These are phyloP conservation scores for Apiospora koreana DNA, from an alignment of 2,329 filamentous ascomycete species.

Conservation along the genomic window DNA sequence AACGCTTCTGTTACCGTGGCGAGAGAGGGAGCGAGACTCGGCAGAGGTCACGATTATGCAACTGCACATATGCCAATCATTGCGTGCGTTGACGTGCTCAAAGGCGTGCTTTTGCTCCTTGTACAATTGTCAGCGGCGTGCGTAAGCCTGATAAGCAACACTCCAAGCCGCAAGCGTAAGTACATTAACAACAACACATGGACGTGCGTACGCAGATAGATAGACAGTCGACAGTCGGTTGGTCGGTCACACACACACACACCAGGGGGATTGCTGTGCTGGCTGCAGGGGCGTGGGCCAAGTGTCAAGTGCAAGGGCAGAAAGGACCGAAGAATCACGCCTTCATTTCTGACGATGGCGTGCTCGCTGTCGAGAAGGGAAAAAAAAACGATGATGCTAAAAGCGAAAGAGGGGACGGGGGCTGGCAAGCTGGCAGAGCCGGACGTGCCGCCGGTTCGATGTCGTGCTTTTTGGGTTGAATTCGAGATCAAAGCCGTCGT, in stretches of 20 bases:
- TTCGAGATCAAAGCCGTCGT: slow-evolving; percentile 8
- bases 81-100: not conserved
- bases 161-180: not conserved
- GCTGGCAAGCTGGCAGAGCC: not conserved
- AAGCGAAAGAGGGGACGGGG: slow-evolving; percentile 6
- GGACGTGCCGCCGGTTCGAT: slow-evolving; percentile 8
- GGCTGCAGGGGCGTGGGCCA: slow-evolving; percentile 4
- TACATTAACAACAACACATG: not conserved
- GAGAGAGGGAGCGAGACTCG: not conserved
- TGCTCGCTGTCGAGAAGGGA: slow-evolving; percentile 8
- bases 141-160: not conserved
- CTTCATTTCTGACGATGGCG: slow-evolving; percentile 15
- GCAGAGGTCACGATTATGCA: not conserved
- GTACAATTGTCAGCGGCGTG: not conserved
- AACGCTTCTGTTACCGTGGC: not conserved
- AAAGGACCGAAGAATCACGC: slow-evolving; percentile 9
- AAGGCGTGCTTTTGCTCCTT: not conserved
- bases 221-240: not conserved
- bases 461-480: slow-evolving; percentile 10
- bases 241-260: not conserved
- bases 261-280: not conserved
- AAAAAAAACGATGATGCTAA: slow-evolving; percentile 12
- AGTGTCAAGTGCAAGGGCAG: not conserved
- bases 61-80: not conserved
- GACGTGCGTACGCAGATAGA: not conserved